Conservation (phyloP, 805 yeast genomes). For the Lachancea thermotolerans region DNA sequence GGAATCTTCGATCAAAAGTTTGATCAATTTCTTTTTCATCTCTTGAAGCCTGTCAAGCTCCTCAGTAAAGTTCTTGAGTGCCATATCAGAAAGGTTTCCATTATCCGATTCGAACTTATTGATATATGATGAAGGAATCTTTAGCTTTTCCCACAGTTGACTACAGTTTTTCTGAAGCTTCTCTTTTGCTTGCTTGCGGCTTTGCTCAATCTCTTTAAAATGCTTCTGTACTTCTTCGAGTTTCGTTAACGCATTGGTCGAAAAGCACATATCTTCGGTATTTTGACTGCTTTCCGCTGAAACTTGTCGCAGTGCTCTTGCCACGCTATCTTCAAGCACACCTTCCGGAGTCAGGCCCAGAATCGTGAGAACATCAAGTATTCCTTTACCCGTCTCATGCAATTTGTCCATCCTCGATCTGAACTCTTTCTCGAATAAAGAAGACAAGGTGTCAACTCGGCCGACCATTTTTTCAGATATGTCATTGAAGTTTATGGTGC, state of each 20-base stretch:
- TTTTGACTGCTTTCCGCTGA: neutral
- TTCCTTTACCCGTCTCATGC: neutral
- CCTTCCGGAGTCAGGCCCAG: constrained; percentile 4
- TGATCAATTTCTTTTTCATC: constrained; percentile 58
- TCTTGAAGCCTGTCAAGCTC: constrained; percentile 53
- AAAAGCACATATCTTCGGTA: neutral
- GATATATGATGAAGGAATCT: constrained; percentile 39
- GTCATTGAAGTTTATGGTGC: constrained; percentile 15
- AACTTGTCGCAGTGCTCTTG: neutral
- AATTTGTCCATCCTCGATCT: neutral
- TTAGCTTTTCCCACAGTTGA: constrained; percentile 50
- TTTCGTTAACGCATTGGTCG: constrained; percentile 2
- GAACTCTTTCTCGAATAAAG: constrained; percentile 8
- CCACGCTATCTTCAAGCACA: constrained; percentile 11
- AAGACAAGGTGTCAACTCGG: neutral
- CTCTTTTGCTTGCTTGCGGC: constrained; percentile 32
- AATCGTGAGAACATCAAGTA: neutral
- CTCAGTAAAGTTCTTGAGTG: constrained; percentile 43
- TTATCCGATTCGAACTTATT: constrained; percentile 38
- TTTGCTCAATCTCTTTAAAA: constrained; percentile 23
- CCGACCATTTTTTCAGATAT: constrained; percentile 8
- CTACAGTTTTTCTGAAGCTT: constrained; percentile 36
- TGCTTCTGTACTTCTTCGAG: constrained; percentile 13
- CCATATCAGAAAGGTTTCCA: constrained; percentile 39
- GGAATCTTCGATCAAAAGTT: constrained; percentile 58